Percentiles rank a stretch among this genome's conserved stretches.
These are phyloP conservation scores for Epichloe uncinata DNA, from an alignment of 2,329 filamentous ascomycete genomes.

Conservation along the genomic window DNA sequence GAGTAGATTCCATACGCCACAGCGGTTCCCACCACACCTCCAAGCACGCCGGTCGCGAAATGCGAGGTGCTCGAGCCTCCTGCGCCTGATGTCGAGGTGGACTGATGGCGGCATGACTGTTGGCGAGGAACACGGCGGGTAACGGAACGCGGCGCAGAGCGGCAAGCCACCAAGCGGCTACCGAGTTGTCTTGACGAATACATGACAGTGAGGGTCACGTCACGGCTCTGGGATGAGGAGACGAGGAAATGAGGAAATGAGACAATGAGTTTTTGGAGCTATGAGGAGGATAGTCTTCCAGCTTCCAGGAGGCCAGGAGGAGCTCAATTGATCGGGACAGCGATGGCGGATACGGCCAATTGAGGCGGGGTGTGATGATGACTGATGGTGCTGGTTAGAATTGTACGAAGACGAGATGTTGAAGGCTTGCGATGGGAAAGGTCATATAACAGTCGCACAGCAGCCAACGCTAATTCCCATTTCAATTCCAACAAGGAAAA, in stretches of 20 bases:
- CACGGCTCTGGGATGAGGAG: neutral
- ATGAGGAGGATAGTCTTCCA: too few species aligned
- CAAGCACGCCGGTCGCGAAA: constrained; percentile 27
- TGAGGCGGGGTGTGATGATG: too few species aligned
- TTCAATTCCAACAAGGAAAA: neutral
- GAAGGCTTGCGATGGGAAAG: too few species aligned
- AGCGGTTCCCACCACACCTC: constrained; percentile 29
- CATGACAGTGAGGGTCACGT: constrained; percentile 10
- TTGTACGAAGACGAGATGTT: too few species aligned
- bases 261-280: neutral
- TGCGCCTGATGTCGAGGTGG: constrained; percentile 18
- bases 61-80: constrained; percentile 17
- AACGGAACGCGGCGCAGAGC: constrained; percentile 14
- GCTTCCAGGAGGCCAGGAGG: too few species aligned
- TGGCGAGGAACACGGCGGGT: constrained; percentile 13
- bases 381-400: neutral
- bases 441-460: too few species aligned
- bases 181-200: constrained; percentile 17
- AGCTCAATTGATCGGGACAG: neutral
- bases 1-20: constrained; percentile 30
- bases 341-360: neutral
- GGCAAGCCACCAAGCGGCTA: constrained; percentile 11
- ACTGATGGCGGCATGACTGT: constrained; percentile 26
- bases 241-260: neutral
- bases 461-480: neutral